Base-by-base conservation (phyloP, 768 basidiomycete species). In the Tremella fuciformis region DNA sequence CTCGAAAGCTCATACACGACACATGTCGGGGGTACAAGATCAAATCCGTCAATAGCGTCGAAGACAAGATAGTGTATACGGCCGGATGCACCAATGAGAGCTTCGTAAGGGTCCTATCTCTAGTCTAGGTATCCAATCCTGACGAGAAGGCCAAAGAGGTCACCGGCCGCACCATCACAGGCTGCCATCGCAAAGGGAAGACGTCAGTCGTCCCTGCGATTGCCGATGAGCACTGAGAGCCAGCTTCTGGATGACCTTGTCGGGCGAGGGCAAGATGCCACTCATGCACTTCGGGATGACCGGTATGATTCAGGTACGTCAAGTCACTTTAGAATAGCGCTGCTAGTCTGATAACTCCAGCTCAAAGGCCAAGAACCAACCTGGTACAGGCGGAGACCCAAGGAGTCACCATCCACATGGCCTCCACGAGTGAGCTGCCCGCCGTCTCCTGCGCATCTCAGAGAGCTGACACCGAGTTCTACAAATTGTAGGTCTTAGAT, bases 231-330 rank as follows among this genome's bases (percentile, higher is more conserved):
- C 15, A 25, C 11, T 34, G 29, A 34, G 29, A 6, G 29, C 6
- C 57, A 76, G 75, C 3, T 78, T 78, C 64, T 90, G 86, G 65
- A 72, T 89, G 11, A 80, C 81, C 44, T 80, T 89, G 2, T 81
- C 83, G 26, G 86, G 86, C 7, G 59, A 77, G 13, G 87, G 86
- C 0, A 80, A 79, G 66, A 72, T 83, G 62, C 88, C 88, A 2
- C 85, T 89, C 2, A 76, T 89, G 49, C 88, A 89, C 70, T 88
- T 89, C 64, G 88, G 88, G 1, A 90, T 89, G 88, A 89, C 88
- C 1, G 88, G 88, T n/a, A 86, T 84, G 83, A 79, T 89, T 34
- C 85, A 86, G 78, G 86, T 84, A 15, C 83, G 58, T 49, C 38
- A 38, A 24, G 13, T 22, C 38, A 13, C 34, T 37, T 8, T 18